Conservation (phyloP, 345 rosid species). For the Nasturtium officinale region DNA sequence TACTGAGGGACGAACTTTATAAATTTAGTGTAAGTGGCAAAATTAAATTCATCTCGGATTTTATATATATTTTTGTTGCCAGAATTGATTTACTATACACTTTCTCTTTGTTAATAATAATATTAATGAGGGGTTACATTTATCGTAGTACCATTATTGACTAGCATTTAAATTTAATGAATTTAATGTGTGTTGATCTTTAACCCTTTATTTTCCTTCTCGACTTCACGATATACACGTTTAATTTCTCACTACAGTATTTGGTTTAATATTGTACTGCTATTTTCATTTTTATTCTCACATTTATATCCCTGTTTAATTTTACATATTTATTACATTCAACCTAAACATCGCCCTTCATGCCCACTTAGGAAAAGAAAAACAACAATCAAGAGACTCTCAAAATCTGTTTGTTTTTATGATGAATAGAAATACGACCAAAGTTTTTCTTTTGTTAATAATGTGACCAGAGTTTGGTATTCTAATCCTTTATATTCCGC, state of each 20-base stretch:
- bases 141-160: constrained; percentile 45
- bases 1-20: constrained; percentile 1
- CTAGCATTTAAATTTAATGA: constrained; percentile 39
- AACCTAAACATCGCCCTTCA: neutral
- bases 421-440: neutral
- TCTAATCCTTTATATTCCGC: neutral
- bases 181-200: constrained; percentile 33
- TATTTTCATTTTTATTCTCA: constrained; percentile 28
- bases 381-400: neutral
- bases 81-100: constrained; percentile 15
- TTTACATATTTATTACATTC: constrained; percentile 17
- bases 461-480: neutral
- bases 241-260: constrained; percentile 35
- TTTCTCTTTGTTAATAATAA: constrained; percentile 24
- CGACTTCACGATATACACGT: constrained; percentile 42
- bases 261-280: neutral
- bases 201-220: constrained; percentile 16
- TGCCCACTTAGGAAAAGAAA: neutral
- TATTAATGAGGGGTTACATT: constrained; percentile 46
- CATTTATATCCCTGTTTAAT: constrained; percentile 12
- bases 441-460: neutral
- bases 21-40: neutral
- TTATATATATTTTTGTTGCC: neutral
- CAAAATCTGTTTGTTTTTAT: neutral
- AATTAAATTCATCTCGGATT: constrained; percentile 14